phyloP scores from a whole-genome alignment of 208 protist genomes.

The Wallacemonas sp. region DNA sequence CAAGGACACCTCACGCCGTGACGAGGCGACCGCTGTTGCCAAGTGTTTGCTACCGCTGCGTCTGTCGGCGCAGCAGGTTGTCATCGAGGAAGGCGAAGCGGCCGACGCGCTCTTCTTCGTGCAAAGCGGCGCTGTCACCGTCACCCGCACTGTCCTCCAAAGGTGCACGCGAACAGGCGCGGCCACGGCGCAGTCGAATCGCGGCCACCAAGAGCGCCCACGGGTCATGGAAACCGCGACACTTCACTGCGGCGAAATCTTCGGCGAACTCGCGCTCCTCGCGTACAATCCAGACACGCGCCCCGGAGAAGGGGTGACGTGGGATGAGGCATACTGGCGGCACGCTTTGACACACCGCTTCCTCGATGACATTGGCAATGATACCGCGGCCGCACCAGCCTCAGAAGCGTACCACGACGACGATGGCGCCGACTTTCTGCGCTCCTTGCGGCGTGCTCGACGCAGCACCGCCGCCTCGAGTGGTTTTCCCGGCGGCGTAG shows the following conservation, averaged over 20 bases:
- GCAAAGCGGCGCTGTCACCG: constrained; percentile 40
- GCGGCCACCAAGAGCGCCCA: not conserved
- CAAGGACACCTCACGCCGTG: not conserved
- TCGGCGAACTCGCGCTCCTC: constrained; percentile 70
- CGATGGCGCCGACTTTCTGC: not conserved
- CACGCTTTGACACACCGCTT: constrained; percentile 24
- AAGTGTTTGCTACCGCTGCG: constrained; percentile 50
- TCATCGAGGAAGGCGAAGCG: constrained; percentile 50
- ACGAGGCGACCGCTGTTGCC: constrained; percentile 22
- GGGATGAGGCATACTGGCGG: constrained; percentile 60
- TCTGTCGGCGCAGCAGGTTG: constrained; percentile 28
- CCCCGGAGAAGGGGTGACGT: constrained; percentile 45
- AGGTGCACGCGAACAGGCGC: not conserved
- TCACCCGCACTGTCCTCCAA: constrained; percentile 35
- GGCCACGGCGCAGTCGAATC: not conserved
- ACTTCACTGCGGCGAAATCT: constrained; percentile 59
- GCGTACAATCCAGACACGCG: constrained; percentile 56
- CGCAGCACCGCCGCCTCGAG: not conserved
- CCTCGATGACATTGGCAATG: constrained; percentile 7
- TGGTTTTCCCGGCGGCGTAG: constrained; percentile 13
- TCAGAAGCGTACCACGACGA: too few species aligned
- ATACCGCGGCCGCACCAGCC: constrained; percentile 2
- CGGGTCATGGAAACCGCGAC: constrained; percentile 59
- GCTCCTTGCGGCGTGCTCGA: not conserved
- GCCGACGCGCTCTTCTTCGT: constrained; percentile 74